Evolutionary conservation across 306 rosid species (phyloP).

Genomic region (Fagus sylvatica): DNA sequence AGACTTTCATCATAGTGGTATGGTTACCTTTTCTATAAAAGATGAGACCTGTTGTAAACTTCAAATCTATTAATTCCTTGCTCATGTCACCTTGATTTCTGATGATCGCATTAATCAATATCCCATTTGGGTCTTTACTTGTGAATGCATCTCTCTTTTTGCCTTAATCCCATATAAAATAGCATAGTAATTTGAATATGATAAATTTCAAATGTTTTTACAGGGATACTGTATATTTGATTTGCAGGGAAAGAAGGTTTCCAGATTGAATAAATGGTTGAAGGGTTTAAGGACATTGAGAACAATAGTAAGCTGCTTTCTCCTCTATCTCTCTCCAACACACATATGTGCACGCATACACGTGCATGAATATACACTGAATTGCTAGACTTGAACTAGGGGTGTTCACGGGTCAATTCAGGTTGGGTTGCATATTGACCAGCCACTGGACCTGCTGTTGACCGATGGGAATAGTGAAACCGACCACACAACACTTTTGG

Average conservation of each 20-base stretch:
- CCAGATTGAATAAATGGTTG: neutral
- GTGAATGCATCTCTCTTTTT: neutral
- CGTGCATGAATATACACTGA: neutral
- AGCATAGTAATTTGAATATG: neutral
- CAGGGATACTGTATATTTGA: neutral
- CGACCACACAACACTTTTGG: too few species aligned
- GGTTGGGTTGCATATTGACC: too few species aligned
- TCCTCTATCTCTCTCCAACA: neutral
- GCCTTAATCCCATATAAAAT: neutral
- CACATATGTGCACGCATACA: too few species aligned
- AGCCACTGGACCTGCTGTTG: too few species aligned
- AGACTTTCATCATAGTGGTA: slow-evolving; percentile 50
- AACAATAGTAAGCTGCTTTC: neutral
- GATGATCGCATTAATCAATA: neutral
- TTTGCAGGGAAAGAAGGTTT: neutral
- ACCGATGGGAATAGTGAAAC: too few species aligned
- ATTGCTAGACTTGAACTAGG: neutral
- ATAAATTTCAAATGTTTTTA: neutral
- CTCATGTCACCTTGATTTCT: neutral
- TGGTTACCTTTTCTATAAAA: neutral
- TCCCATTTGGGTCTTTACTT: neutral
- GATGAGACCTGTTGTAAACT: neutral
- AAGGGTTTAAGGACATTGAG: neutral
- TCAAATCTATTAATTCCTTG: neutral
- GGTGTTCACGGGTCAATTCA: too few species aligned